A percentile compares a stretch with the other conserved stretches of the same genome.
phyloP scores from a whole-genome alignment of 225 moss, liverwort and hornwort species.

The Marchantia paleacea region DNA sequence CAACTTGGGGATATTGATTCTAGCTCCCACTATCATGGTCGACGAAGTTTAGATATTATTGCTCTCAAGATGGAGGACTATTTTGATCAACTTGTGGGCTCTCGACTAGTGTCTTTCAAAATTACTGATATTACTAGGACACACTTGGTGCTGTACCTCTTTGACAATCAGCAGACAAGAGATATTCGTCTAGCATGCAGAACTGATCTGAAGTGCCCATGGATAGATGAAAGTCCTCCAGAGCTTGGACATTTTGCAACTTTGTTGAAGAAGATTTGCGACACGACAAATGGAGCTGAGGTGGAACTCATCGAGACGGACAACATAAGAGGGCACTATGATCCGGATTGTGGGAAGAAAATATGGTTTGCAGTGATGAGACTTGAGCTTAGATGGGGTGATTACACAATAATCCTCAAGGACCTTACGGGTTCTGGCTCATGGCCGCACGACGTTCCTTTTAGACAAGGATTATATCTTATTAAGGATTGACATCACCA shows the following conservation, averaged over 20 bases:
- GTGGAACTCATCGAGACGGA: background rate
- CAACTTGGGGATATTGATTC: too few species aligned
- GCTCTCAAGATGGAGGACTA: background rate
- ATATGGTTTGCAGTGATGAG: constrained; percentile 1
- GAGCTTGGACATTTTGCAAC: background rate
- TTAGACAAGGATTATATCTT: background rate
- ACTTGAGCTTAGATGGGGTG: background rate
- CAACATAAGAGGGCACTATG: background rate
- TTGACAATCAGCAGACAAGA: background rate
- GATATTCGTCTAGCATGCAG: background rate
- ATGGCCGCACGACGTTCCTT: background rate
- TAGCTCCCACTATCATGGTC: too few species aligned
- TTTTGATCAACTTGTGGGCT: background rate
- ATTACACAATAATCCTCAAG: background rate
- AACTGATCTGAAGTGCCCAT: background rate
- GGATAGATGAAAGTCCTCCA: background rate
- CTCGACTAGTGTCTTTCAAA: background rate
- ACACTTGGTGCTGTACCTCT: background rate
- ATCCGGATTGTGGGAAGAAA: background rate
- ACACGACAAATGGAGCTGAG: background rate
- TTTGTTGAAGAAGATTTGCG: background rate
- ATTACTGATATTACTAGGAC: background rate
- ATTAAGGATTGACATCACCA: background rate
- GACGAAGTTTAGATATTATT: too few species aligned
- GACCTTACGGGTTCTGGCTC: background rate